phyloP scores from a whole-genome alignment of 257 asterid genomes.

The Penstemon newberryi region DNA sequence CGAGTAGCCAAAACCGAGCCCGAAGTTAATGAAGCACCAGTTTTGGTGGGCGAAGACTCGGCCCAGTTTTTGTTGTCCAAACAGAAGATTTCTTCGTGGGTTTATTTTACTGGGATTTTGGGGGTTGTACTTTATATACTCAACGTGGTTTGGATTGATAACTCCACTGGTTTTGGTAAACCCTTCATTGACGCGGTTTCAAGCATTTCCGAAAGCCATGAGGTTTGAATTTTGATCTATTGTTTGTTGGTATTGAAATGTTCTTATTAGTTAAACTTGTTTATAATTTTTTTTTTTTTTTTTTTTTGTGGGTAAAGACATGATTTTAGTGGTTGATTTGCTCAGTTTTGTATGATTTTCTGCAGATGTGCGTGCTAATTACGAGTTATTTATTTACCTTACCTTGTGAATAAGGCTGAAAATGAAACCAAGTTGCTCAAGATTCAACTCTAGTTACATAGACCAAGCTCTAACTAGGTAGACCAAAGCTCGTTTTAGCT shows the following conservation, averaged over 20 bases:
- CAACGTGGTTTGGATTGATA: conserved; percentile 74
- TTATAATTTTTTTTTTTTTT: not conserved
- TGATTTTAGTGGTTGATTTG: not conserved
- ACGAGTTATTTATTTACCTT: too few relatives aligned
- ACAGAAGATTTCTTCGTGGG: conserved; percentile 84
- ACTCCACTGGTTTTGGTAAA: conserved; percentile 82
- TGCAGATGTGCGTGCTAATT: not conserved
- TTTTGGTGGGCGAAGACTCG: conserved; percentile 76
- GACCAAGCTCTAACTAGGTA: too few relatives aligned
- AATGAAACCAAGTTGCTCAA: too few relatives aligned
- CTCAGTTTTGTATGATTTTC: not conserved
- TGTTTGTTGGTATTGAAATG: not conserved
- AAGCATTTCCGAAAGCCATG: conserved; percentile 66
- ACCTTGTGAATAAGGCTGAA: too few relatives aligned
- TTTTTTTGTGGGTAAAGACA: not conserved
- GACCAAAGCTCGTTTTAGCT: too few relatives aligned
- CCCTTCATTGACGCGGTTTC: conserved; percentile 62
- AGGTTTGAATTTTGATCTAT: conserved; percentile 47
- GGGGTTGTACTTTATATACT: conserved; percentile 73
- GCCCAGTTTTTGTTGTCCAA: conserved; percentile 68
- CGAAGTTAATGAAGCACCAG: conserved; percentile 35
- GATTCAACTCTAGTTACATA: too few relatives aligned
- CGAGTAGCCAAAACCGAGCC: conserved; percentile 46
- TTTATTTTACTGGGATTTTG: conserved; percentile 58
- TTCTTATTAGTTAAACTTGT: not conserved